phyloP scores from a whole-genome alignment of 305 asterid genomes.

The Fraxinus greggii region DNA sequence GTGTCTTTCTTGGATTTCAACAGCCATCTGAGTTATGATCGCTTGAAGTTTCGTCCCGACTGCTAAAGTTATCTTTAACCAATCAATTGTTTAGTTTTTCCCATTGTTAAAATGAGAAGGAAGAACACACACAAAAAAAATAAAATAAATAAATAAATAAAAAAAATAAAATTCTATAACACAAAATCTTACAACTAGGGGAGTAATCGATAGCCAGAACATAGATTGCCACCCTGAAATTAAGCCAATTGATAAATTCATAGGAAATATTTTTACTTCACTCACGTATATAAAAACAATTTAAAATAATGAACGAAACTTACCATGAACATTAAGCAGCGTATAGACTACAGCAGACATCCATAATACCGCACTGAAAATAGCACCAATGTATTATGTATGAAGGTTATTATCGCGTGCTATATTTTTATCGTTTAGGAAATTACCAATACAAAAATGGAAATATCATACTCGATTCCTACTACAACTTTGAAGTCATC shows the following conservation, averaged over 20 bases:
- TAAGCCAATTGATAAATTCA: neutral
- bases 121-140: neutral
- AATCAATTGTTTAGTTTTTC: conserved; percentile 32
- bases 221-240: conserved; percentile 65
- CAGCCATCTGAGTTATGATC: conserved; percentile 77
- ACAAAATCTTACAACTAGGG: conserved; percentile 56
- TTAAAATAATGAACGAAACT: neutral
- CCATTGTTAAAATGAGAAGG: neutral
- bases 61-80: conserved; percentile 61
- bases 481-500: conserved; percentile 81
- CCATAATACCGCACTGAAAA: conserved; percentile 71
- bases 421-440: neutral
- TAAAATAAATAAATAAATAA: neutral
- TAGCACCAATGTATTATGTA: conserved; percentile 21
- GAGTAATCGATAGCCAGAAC: conserved; percentile 65
- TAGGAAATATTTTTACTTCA: neutral
- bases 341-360: conserved; percentile 63
- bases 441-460: neutral
- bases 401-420: neutral
- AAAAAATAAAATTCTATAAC: neutral
- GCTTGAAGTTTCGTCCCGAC: conserved; percentile 89
- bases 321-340: conserved; percentile 68
- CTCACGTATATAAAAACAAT: neutral
- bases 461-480: conserved; percentile 59
- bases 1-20: conserved; percentile 83